Evolutionary conservation across 805 yeast species (phyloP).

Genomic region (Hanseniaspora occidentalis): DNA sequence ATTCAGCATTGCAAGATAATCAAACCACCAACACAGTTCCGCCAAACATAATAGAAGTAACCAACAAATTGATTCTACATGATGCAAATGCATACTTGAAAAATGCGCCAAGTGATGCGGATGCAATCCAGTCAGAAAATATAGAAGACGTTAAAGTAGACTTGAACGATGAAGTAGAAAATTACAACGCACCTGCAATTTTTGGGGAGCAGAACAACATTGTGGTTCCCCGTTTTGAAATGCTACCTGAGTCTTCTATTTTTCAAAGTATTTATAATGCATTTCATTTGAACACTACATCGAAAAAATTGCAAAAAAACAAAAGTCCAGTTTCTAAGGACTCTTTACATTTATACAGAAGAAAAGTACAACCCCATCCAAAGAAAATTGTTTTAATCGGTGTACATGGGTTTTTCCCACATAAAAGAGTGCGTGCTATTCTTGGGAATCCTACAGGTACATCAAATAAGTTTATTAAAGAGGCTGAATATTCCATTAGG

Average conservation of each 20-base stretch:
- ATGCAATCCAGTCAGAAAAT: too few species aligned
- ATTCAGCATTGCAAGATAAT: too few species aligned
- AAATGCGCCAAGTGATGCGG: not conserved
- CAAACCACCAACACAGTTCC: too few species aligned
- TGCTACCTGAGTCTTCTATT: constrained; percentile 13
- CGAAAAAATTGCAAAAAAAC: too few species aligned
- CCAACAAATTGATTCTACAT: not conserved
- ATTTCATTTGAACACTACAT: not conserved
- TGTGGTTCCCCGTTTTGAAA: constrained; percentile 21
- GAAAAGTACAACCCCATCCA: constrained; percentile 15
- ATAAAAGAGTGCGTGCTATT: constrained; percentile 67
- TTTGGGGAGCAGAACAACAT: constrained; percentile 11
- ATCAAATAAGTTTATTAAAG: constrained; percentile 77
- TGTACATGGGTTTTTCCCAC: constrained; percentile 94
- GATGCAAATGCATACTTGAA: not conserved
- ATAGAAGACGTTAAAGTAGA: too few species aligned
- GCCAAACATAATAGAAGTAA: not conserved
- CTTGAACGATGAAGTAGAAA: not conserved
- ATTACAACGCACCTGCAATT: not conserved
- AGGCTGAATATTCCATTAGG: constrained; percentile 69
- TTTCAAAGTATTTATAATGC: not conserved
- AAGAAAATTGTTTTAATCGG: constrained; percentile 74
- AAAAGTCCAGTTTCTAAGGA: too few species aligned
- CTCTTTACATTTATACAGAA: constrained; percentile 15
- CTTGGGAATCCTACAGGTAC: constrained; percentile 97